These are phyloP conservation scores for Mycena maculata DNA, from an alignment of 768 basidiomycete species.

Conservation along the genomic window DNA sequence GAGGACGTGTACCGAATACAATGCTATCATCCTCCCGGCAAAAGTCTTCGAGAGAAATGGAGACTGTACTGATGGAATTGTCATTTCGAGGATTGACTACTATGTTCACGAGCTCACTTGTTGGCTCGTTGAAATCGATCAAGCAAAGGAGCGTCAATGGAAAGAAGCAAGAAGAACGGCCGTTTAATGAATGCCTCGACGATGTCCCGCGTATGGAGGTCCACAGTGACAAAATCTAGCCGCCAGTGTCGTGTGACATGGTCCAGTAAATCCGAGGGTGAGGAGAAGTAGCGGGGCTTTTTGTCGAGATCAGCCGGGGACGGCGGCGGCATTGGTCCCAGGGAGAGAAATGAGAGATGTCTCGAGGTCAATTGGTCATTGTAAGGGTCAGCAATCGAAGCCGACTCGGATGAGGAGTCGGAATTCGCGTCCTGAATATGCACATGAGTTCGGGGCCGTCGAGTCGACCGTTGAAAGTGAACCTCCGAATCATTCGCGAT, in stretches of 20 bases:
- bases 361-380: constrained; percentile 33
- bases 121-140: constrained; percentile 72
- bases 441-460: constrained; percentile 8
- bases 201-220: constrained; percentile 64
- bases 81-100: background rate
- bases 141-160: constrained; percentile 84
- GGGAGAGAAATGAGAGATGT: constrained; percentile 54
- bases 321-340: constrained; percentile 49
- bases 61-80: constrained; percentile 24
- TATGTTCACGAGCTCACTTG: constrained; percentile 35
- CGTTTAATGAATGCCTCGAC: constrained; percentile 82
- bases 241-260: constrained; percentile 88
- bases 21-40: constrained; percentile 75
- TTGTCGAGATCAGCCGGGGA: constrained; percentile 28
- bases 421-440: constrained; percentile 27
- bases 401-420: constrained; percentile 27
- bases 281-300: constrained; percentile 53
- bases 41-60: constrained; percentile 75
- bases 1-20: constrained; percentile 63
- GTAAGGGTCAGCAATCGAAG: constrained; percentile 23
- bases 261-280: constrained; percentile 68
- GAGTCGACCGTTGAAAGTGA: constrained; percentile 12
- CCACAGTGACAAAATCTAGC: constrained; percentile 82
- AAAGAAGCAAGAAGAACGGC: constrained; percentile 90
- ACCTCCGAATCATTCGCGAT: constrained; percentile 43